Evolutionary conservation across 2,329 filamentous ascomycete species (phyloP).

Genomic region (Bretziella fagacearum): DNA sequence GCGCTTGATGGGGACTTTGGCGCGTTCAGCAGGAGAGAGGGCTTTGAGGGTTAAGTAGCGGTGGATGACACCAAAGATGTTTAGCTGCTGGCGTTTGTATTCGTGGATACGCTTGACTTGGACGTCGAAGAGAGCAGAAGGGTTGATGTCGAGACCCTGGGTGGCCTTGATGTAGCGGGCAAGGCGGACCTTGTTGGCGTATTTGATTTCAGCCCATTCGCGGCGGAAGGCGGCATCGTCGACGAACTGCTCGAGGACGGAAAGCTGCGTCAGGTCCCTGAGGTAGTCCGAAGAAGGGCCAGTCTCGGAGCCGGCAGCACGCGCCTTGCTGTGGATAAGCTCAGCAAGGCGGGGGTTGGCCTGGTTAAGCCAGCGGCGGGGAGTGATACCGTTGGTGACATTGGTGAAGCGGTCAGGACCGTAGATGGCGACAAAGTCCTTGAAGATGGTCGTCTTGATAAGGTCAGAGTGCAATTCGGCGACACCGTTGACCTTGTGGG

Average conservation of each 20-base stretch:
- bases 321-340: slow-evolving; percentile 77
- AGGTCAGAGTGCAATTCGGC: slow-evolving; percentile 94
- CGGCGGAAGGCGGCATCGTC: slow-evolving; percentile 82
- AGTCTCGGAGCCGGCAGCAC: neutral
- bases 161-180: slow-evolving; percentile 80
- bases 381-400: slow-evolving; percentile 95
- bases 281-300: slow-evolving; percentile 55
- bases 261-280: slow-evolving; percentile 74
- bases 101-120: slow-evolving; percentile 99
- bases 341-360: slow-evolving; percentile 86
- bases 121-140: slow-evolving; percentile 78
- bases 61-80: slow-evolving; percentile 96
- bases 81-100: slow-evolving; percentile 97
- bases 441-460: slow-evolving; percentile 99
- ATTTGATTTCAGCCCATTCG: slow-evolving; percentile 94
- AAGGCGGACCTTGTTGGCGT: slow-evolving; percentile 81
- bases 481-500: slow-evolving; percentile 98
- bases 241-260: slow-evolving; percentile 67
- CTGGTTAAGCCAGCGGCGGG: slow-evolving; percentile 90
- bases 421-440: slow-evolving; percentile 91
- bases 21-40: slow-evolving; percentile 65
- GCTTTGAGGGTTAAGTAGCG: slow-evolving; percentile 80
- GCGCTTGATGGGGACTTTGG: slow-evolving; percentile 75
- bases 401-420: slow-evolving; percentile 97
- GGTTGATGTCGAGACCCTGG: slow-evolving; percentile 69